Evolutionary conservation across 768 basidiomycete species (phyloP).

Genomic region (Calvatia gigantea): DNA sequence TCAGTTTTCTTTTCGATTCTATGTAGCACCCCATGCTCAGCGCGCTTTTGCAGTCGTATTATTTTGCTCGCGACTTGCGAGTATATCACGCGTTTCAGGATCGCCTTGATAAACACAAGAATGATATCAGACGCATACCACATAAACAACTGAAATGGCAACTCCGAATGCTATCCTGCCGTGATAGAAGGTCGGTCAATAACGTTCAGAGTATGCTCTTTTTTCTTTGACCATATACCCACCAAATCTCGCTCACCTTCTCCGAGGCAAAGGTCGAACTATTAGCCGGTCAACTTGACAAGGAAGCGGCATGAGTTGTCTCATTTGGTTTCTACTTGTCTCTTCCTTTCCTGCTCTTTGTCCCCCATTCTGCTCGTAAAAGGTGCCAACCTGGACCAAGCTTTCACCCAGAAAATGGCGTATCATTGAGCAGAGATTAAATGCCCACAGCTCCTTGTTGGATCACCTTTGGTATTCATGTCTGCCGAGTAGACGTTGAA

Average conservation of each 20-base stretch:
- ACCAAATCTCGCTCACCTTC: not conserved
- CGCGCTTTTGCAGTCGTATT: conserved; percentile 57
- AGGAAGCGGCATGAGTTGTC: conserved; percentile 2
- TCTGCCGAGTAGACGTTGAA: not conserved
- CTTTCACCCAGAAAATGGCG: conserved; percentile 57
- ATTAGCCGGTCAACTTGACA: conserved; percentile 16
- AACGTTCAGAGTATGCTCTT: conserved; percentile 56
- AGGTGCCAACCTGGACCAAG: conserved; percentile 72
- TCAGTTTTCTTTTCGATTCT: conserved; percentile 20
- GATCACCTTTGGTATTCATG: not conserved
- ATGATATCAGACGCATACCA: conserved; percentile 43
- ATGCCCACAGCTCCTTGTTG: conserved; percentile 1
- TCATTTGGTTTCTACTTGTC: conserved; percentile 11
- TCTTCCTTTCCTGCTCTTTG: not conserved
- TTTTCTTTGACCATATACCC: not conserved
- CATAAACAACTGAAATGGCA: conserved; percentile 69
- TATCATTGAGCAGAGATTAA: conserved; percentile 74
- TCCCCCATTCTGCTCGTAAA: conserved; percentile 53
- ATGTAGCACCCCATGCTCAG: not conserved
- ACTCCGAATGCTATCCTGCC: conserved; percentile 54
- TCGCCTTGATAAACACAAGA: conserved; percentile 38
- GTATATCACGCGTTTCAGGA: conserved; percentile 70
- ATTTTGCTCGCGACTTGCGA: conserved; percentile 91
- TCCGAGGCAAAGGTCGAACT: conserved; percentile 25
- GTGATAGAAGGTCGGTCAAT: conserved; percentile 64